Percentiles rank a stretch among this genome's conserved stretches.
Conservation (phyloP, 2,329 filamentous ascomycete species). For the Graphilbum sp. region DNA sequence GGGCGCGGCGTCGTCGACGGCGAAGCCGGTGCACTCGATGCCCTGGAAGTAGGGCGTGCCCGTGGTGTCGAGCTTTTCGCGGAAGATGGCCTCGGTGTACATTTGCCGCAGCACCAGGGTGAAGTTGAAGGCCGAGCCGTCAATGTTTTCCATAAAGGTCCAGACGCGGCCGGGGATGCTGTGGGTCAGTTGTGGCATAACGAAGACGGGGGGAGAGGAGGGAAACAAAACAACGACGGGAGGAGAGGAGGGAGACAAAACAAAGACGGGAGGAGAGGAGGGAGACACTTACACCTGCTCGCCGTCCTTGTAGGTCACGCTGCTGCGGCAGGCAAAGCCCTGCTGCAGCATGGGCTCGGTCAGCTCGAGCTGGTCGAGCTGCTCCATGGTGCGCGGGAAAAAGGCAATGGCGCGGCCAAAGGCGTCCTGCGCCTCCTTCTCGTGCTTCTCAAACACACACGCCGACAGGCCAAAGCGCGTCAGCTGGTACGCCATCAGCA, state of each 20-base stretch:
- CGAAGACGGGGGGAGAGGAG: no score
- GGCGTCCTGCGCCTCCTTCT: conserved; percentile 30
- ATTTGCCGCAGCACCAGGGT: conserved; percentile 37
- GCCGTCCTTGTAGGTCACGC: conserved; percentile 31
- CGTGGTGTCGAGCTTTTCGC: conserved; percentile 20
- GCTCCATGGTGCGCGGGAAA: conserved; percentile 32
- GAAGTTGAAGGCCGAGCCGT: conserved; percentile 33
- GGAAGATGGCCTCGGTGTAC: conserved; percentile 36
- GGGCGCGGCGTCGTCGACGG: conserved; percentile 47
- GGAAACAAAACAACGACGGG: no score
- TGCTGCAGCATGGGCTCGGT: conserved; percentile 31
- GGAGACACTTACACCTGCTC: conserved; percentile 20
- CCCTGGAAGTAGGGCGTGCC: conserved; percentile 20
- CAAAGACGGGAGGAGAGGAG: no score
- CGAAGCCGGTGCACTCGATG: conserved; percentile 20
- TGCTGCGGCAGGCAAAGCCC: conserved; percentile 33
- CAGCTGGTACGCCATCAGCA: conserved; percentile 27
- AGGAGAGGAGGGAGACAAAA: no score
- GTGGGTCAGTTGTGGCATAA: no score
- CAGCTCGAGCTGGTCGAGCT: conserved; percentile 33
- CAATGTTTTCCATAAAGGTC: conserved; percentile 36
- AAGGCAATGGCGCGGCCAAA: conserved; percentile 38
- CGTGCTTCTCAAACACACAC: conserved; percentile 30
- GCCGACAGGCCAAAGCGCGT: conserved; percentile 22
- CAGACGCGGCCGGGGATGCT: conserved; percentile 24